Evolutionary conservation across 768 basidiomycete genomes (phyloP).

Genomic region (Tephrocybe sp.): DNA sequence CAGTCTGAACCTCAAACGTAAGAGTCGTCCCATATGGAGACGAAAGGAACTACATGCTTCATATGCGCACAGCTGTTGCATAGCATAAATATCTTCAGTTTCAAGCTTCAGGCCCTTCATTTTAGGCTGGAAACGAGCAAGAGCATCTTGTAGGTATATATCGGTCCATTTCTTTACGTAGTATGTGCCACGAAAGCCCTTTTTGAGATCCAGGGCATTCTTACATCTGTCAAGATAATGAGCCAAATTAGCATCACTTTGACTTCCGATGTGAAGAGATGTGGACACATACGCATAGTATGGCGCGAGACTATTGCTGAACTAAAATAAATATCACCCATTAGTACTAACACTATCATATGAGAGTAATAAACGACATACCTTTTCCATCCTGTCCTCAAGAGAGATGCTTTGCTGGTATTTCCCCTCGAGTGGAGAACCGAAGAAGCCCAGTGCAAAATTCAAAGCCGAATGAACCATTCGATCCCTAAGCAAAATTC

Average conservation of each 20-base stretch:
- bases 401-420: slow-evolving; percentile 79
- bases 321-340: slow-evolving; percentile 38
- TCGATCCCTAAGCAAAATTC: slow-evolving; percentile 51
- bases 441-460: slow-evolving; percentile 75
- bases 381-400: slow-evolving; percentile 45
- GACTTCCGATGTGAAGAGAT: background rate
- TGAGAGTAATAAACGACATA: slow-evolving; percentile 28
- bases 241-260: background rate
- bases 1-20: slow-evolving; percentile 56
- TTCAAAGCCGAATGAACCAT: slow-evolving; percentile 65
- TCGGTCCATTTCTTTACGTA: slow-evolving; percentile 66
- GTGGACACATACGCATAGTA: slow-evolving; percentile 73
- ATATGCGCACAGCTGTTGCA: slow-evolving; percentile 85
- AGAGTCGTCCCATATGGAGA: no score
- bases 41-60: slow-evolving; percentile 43
- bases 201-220: slow-evolving; percentile 49
- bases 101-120: slow-evolving; percentile 60
- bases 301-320: slow-evolving; percentile 85
- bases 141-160: slow-evolving; percentile 70
- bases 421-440: slow-evolving; percentile 66
- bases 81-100: slow-evolving; percentile 66
- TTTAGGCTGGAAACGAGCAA: slow-evolving; percentile 52
- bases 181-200: slow-evolving; percentile 51
- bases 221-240: slow-evolving; percentile 46
- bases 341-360: background rate